Base-by-base conservation (phyloP, 2,329 filamentous ascomycete species). In the Phoma sp. region DNA sequence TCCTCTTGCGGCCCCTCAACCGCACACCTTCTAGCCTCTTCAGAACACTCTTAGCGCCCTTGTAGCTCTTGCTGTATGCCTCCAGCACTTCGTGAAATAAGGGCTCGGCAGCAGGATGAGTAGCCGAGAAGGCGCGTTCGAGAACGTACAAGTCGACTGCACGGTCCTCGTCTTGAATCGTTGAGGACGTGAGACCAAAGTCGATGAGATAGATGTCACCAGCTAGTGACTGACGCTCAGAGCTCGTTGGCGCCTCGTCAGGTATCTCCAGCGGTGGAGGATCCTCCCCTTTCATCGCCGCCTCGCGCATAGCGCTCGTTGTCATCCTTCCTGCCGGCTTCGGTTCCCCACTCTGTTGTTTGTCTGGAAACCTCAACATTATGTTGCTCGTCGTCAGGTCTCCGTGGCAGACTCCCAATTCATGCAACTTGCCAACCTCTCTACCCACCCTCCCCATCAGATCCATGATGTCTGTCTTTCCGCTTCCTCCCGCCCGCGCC, bases 381-480 rank as follows among this genome's bases (percentile, higher is more conserved):
- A 99, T 83, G 77, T 99, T 99, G 78, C 93, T 97, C 61, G 93
- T 99, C 57, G 95, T 99, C 78, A 99, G 77, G 78, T 99, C 95
- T 36, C 95, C 95, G 78, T 99, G 95, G 55, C 96, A 87, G 51
- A 98, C 85, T 15, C 94, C 94, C n/a, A 87, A 83, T 50, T 83
- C 84, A 80, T 99, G 95, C 80, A 99, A 80, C 50, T 75, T 82
- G 7, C 90, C 92, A 15, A 96, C 84, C 2, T 88, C 87, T 5
- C 74, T 70, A 1, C 91, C 93, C 56, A 96, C 86, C 60, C 84
- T 81, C 41, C 81, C 77, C 85, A 96, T 87, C 57, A 96, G 77
- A 4, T 71, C 74, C 33, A 75, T 40, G 27, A 71, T 74, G 13
- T 75, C 73, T 57, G 66, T 76, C 50, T 44, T 46, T 44, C 65